Base-by-base conservation (phyloP, 139 green algal species). In the Monoraphidium neglectum region DNA sequence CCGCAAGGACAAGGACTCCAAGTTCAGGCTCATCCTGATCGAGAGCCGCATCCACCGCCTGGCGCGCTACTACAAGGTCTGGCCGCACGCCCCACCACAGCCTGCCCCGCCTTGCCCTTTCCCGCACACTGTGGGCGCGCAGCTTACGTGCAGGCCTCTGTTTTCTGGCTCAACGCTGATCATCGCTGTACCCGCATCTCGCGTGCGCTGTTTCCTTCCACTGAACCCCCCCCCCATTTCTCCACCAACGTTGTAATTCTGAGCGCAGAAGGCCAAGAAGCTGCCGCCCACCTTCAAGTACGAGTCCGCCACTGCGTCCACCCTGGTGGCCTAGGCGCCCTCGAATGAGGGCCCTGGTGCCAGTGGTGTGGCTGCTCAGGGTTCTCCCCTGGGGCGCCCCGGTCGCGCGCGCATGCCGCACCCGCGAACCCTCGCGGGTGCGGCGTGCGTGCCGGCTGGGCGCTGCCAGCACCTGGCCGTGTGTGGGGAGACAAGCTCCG, bases 41-140 rank as follows among this genome's bases (percentile, higher is more conserved):
- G 96, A 99, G 93, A 94, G 82, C 77, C 91, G 97, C 71, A 99
- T 99, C 80, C 97, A 99, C 93, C 87, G 97, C 77, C 90, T 99
- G 68, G 96, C 97, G 1, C 93, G 97, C 68, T 99, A 99, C 94
- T 99, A 98, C 93, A 98, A 96, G 90, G 88, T 92, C 18, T 40
- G 56, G 43, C 43, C 43, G 43, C 43, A 51, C 43, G 43, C 8
- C 43, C 43, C 43, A 8, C 43, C 8, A 8, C 43, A 51, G 36
- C n/a, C 61, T 15, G 43, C n/a, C 37, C 26, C 28, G 40, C 43
- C n/a, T 26, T 28, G 23, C 61, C 35, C 16, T 72, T 72, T 30
- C 64, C 64, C 53, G 64, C n/a, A 56, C 16, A 53, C 59, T 65
- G 15, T n/a, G n/a, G 33, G 30, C 46, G 35, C 63, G 24, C 26